Conservation (phyloP, 495 filamentous ascomycete species). For the Penicillium malachiteum region DNA sequence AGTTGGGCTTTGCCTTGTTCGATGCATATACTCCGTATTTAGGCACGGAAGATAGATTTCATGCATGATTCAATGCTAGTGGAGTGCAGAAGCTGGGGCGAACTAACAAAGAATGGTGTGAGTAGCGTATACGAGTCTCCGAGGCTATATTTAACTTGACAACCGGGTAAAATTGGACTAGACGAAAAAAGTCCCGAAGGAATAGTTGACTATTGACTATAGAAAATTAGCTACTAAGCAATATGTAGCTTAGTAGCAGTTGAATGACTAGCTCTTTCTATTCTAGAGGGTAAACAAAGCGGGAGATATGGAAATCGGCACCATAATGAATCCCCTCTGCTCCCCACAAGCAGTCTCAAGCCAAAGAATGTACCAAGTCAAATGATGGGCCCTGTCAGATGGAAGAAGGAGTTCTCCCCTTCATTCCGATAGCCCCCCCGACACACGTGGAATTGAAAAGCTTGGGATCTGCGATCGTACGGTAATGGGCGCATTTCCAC, state of each 20-base stretch:
- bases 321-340: neutral
- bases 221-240: no score
- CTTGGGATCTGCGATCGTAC: neutral
- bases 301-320: neutral
- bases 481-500: neutral
- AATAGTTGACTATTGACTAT: neutral
- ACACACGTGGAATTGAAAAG: neutral
- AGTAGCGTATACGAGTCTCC: neutral
- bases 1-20: neutral
- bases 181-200: no score
- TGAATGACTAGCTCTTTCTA: neutral
- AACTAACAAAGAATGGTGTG: neutral
- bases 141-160: neutral
- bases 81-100: neutral
- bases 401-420: neutral
- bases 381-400: neutral
- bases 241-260: no score
- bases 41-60: neutral
- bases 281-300: neutral
- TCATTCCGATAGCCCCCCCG: constrained; percentile 1
- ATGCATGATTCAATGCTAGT: neutral
- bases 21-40: neutral
- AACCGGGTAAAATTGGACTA: no score
- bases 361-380: neutral
- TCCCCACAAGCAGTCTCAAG: neutral